These are phyloP conservation scores for Tothia fuscella DNA, from an alignment of 2,329 filamentous ascomycete genomes.

Conservation along the genomic window DNA sequence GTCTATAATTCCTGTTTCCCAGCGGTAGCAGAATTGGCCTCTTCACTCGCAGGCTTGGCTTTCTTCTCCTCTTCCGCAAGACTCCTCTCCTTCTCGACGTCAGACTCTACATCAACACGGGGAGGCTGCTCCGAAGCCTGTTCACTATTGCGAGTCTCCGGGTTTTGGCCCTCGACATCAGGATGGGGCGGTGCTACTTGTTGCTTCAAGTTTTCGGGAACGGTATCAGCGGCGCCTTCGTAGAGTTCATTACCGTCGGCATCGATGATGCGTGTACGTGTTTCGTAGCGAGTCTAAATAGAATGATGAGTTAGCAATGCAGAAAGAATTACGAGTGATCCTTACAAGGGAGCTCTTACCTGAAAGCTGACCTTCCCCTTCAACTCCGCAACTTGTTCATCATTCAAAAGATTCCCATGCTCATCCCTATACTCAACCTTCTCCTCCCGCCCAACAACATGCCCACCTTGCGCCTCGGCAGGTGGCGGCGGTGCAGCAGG, in stretches of 20 bases:
- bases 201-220: conserved; percentile 17
- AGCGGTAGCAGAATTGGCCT: conserved; percentile 2
- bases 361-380: conserved; percentile 87
- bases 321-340: not conserved
- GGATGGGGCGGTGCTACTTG: conserved; percentile 40
- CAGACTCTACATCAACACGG: conserved; percentile 29
- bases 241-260: conserved; percentile 65
- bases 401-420: conserved; percentile 75
- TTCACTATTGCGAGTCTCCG: conserved; percentile 32
- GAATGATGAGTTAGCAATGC: not conserved
- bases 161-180: conserved; percentile 45
- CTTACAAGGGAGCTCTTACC: not conserved
- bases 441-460: conserved; percentile 52
- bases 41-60: conserved; percentile 26
- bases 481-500: conserved; percentile 18
- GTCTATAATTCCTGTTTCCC: too few relatives aligned
- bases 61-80: conserved; percentile 24
- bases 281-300: conserved; percentile 75
- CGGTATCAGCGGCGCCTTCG: conserved; percentile 26
- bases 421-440: conserved; percentile 91
- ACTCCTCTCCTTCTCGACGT: conserved; percentile 32
- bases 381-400: conserved; percentile 70
- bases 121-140: conserved; percentile 29
- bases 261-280: conserved; percentile 76
- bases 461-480: conserved; percentile 16